Percentiles rank a stretch among this genome's conserved stretches.
Evolutionary conservation across 106 monocot species (phyloP).

Genomic region (Iris macrosiphon): DNA sequence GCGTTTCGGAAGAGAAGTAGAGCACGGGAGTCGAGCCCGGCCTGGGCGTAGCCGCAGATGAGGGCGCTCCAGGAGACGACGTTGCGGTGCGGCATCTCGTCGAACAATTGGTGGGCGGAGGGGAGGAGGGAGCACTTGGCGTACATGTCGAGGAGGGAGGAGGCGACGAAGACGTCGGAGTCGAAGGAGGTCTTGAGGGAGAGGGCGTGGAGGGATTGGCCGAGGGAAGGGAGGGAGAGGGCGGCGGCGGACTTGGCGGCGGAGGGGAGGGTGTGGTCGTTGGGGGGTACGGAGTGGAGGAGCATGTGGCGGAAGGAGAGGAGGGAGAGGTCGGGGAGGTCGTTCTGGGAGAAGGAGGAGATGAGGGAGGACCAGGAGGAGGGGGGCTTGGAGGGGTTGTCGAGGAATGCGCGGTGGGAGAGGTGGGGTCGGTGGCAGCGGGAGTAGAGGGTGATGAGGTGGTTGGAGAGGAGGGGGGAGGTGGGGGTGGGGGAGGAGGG

Average conservation of each 20-base stretch:
- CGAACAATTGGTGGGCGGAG: slow-evolving; percentile 41
- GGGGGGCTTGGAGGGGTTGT: slow-evolving; percentile 25
- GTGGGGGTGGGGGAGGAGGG: slow-evolving; percentile 14
- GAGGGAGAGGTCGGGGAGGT: slow-evolving; percentile 37
- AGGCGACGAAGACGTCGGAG: slow-evolving; percentile 38
- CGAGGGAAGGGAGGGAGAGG: slow-evolving; percentile 15
- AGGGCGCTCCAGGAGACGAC: slow-evolving; percentile 71
- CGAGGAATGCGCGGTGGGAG: slow-evolving; percentile 63
- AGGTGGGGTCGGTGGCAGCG: slow-evolving; percentile 55
- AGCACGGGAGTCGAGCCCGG: slow-evolving; percentile 26
- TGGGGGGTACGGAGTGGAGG: slow-evolving; percentile 19
- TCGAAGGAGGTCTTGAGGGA: slow-evolving; percentile 22
- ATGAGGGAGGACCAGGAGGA: slow-evolving; percentile 63
- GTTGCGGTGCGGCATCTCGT: slow-evolving; percentile 51
- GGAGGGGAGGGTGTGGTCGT: slow-evolving; percentile 51
- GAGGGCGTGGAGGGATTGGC: slow-evolving; percentile 36
- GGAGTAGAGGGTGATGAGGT: slow-evolving; percentile 73
- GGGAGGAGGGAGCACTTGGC: slow-evolving; percentile 33
- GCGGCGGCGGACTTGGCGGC: slow-evolving; percentile 46
- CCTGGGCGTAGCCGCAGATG: slow-evolving; percentile 48
- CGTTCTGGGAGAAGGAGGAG: slow-evolving; percentile 54
- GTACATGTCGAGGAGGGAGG: slow-evolving; percentile 61
- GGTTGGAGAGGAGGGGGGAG: slow-evolving; percentile 49
- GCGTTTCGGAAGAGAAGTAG: slow-evolving; percentile 34
- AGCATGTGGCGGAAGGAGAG: slow-evolving; percentile 41